Conservation (phyloP, 2,329 filamentous ascomycete species). For the Berkeleyomyces rouxiae region DNA sequence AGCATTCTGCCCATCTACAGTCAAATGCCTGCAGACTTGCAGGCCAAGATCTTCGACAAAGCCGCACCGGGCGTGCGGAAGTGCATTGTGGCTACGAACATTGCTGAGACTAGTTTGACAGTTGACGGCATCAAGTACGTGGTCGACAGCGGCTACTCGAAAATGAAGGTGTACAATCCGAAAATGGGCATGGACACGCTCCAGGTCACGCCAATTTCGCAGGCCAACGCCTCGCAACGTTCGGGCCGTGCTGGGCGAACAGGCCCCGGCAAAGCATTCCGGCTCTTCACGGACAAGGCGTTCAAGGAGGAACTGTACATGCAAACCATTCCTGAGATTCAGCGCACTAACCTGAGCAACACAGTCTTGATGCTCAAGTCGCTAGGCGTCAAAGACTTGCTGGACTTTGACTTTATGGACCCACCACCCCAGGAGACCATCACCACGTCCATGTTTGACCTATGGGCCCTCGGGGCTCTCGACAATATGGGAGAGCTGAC, state of each 20-base stretch:
- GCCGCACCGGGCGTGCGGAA: constrained; percentile 84
- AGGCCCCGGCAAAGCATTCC: constrained; percentile 86
- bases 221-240: constrained; percentile 86
- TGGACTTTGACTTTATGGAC: constrained; percentile 99
- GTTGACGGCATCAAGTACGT: constrained; percentile 99
- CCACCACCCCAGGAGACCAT: constrained; percentile 96
- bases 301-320: constrained; percentile 95
- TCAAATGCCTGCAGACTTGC: constrained; percentile 96
- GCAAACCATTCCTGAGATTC: constrained; percentile 93
- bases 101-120: constrained; percentile 92
- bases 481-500: constrained; percentile 92
- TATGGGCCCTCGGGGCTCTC: constrained; percentile 87
- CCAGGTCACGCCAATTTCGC: constrained; percentile 92
- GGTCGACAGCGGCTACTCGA: constrained; percentile 88
- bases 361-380: constrained; percentile 90
- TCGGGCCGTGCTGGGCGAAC: constrained; percentile 88
- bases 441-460: constrained; percentile 87
- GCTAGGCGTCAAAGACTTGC: constrained; percentile 76
- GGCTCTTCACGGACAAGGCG: constrained; percentile 83
- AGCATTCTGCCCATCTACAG: constrained; percentile 96
- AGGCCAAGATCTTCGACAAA: constrained; percentile 93
- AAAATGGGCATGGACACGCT: constrained; percentile 99
- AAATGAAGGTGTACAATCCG: constrained; percentile 96
- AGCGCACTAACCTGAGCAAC: constrained; percentile 88
- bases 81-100: constrained; percentile 96